Evolutionary conservation across 805 yeast genomes (phyloP).

Genomic region (Candida orba): DNA sequence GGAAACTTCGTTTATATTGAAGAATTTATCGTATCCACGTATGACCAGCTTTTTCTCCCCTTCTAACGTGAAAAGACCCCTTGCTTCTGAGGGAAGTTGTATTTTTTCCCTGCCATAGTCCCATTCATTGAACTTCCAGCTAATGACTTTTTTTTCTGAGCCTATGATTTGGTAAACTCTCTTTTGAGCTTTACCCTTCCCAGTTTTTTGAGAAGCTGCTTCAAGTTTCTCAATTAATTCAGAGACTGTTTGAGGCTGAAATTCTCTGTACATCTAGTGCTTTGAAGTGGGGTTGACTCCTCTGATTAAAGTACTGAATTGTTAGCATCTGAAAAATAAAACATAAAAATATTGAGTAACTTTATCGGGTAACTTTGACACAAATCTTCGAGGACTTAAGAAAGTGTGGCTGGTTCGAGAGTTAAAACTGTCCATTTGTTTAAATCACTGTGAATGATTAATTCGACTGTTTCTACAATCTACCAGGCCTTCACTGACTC

Average conservation of each 20-base stretch:
- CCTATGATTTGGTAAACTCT: slow-evolving; percentile 23
- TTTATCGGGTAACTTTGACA: too few species aligned
- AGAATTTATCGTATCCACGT: slow-evolving; percentile 93
- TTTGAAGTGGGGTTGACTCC: too few species aligned
- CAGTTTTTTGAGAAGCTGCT: slow-evolving; percentile 6
- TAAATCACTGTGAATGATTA: too few species aligned
- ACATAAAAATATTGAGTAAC: neutral
- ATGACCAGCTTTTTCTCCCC: slow-evolving; percentile 43
- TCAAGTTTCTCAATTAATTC: slow-evolving; percentile 13
- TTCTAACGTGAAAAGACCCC: slow-evolving; percentile 67
- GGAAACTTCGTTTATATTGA: slow-evolving; percentile 64
- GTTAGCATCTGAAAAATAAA: too few species aligned
- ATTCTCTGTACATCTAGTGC: slow-evolving; percentile 6
- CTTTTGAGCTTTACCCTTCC: slow-evolving; percentile 28
- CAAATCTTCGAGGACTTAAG: too few species aligned
- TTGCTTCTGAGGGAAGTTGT: slow-evolving; percentile 61
- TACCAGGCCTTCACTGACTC: too few species aligned
- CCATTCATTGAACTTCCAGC: slow-evolving; percentile 90
- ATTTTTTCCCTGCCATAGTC: slow-evolving; percentile 59
- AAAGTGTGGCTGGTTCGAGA: too few species aligned
- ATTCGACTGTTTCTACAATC: too few species aligned
- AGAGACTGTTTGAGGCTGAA: slow-evolving; percentile 5
- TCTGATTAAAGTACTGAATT: too few species aligned
- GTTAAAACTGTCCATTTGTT: too few species aligned
- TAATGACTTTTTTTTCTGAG: slow-evolving; percentile 22